Base-by-base conservation (phyloP, 306 rosid species). In the Purshia tridentata region DNA sequence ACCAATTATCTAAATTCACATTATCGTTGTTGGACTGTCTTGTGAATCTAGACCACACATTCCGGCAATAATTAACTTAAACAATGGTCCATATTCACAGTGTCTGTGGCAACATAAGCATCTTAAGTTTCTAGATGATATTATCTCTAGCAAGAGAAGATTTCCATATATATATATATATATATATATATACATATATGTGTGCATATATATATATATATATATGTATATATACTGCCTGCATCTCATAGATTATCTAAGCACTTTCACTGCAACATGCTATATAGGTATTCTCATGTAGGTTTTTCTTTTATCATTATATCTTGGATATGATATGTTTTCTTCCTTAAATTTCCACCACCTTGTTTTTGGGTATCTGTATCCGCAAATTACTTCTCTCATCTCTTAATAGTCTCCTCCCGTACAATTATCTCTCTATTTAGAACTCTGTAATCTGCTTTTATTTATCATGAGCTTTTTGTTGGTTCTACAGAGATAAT, bases 401-500 rank as follows among this genome's bases (percentile, higher is more conserved):
- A 59, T 59, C 20, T 14, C 10, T 59, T 59, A 12, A 0, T 59
- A 13, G 11, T 37, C 65, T 59, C 11, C 45, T 49, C 18, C 1
- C n/a, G 35, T 61, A 16, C 73, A 18, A 0, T 52, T 67, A 39
- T 56, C 7, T 69, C 16, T 16, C 16, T 8, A 1, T 52, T 35
- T 48, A 1, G 14, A 48, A 22, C 20, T 58, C 6, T 20, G 41
- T 22, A 19, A 29, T 37, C 20, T 81, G 37, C 53, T 69, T 14
- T 42, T 48, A 45, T 48, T 42, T 40, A 64, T 77, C 3, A 23
- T 65, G 65, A 11, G 56, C 29, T 58, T 55, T 16, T 10, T 61
- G 15, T 42, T 19, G 23, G 41, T 84, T 59, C 52, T 83, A 85
- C 89, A 92, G 96, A 76, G 76, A 67, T 51, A 66, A 82, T 72